Evolutionary conservation across 441 rosid species (phyloP).

Genomic region (Adansonia rubrostipa): DNA sequence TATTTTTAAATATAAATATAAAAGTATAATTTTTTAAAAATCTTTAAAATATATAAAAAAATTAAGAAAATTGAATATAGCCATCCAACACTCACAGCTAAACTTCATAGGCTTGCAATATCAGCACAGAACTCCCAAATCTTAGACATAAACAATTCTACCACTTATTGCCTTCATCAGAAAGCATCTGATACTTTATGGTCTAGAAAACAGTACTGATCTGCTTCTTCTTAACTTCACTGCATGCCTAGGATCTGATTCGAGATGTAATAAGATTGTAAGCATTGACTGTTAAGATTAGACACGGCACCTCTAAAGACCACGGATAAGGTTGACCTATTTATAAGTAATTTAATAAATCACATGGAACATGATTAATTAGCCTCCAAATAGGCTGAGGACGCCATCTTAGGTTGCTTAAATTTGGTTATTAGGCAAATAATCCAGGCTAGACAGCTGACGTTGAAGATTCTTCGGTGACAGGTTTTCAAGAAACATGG

Average conservation of each 20-base stretch:
- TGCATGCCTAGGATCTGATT: background rate
- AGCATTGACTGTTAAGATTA: background rate
- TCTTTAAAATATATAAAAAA: no score
- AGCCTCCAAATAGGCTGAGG: background rate
- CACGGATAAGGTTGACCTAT: background rate
- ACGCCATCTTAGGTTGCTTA: constrained; percentile 13
- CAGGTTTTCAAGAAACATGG: constrained; percentile 17
- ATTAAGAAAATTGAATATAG: no score
- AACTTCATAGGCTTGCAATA: background rate
- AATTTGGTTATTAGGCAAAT: background rate
- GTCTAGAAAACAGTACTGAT: no score
- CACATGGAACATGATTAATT: constrained; percentile 1
- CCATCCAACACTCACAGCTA: no score
- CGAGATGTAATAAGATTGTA: background rate
- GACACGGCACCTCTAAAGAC: background rate
- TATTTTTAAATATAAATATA: no score
- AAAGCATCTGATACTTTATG: background rate
- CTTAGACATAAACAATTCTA: background rate
- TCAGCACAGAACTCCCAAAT: background rate
- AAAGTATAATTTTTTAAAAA: no score
- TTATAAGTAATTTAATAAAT: constrained; percentile 8
- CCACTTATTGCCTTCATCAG: no score
- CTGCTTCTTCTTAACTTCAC: background rate
- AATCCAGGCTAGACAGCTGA: background rate
- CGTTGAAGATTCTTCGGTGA: background rate